Conservation (phyloP, 2,329 filamentous ascomycete species). For the Coniella vitis region DNA sequence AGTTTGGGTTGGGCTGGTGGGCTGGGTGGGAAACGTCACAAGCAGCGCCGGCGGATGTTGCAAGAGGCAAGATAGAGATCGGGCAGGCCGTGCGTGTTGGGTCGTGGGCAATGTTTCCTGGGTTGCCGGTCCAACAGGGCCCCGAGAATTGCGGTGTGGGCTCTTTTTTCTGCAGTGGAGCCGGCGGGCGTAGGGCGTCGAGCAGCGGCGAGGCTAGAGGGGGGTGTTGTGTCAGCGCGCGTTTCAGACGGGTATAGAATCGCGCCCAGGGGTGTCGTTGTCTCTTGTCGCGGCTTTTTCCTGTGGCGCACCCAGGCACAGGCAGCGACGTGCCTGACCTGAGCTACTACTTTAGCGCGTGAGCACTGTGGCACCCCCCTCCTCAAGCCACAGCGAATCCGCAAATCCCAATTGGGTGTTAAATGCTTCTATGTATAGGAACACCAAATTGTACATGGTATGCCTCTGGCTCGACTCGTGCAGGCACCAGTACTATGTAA, state of each 20-base stretch:
- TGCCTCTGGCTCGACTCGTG: no score
- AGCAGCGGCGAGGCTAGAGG: constrained; percentile 14
- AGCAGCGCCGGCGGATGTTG: neutral
- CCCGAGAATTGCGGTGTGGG: constrained; percentile 8
- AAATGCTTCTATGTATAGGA: no score
- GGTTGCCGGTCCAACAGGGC: neutral
- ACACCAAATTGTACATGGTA: no score
- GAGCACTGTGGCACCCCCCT: no score
- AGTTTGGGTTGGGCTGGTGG: constrained; percentile 1
- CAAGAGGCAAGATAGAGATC: neutral
- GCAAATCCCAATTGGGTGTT: no score
- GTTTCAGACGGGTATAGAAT: constrained; percentile 16
- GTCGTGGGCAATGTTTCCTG: neutral
- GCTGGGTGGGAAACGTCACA: neutral
- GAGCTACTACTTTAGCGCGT: no score
- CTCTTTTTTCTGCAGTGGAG: neutral
- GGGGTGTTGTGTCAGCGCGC: constrained; percentile 5
- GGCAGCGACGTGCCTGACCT: no score
- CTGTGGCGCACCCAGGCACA: no score
- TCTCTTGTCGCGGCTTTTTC: no score
- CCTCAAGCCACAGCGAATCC: no score
- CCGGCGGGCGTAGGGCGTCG: constrained; percentile 12
- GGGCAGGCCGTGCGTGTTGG: neutral
- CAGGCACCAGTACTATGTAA: no score
- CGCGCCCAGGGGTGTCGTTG: no score